Evolutionary conservation across 768 basidiomycete genomes (phyloP), one percentile per base, ranked within the genome.

Genomic region (Lentinula boryana): DNA sequence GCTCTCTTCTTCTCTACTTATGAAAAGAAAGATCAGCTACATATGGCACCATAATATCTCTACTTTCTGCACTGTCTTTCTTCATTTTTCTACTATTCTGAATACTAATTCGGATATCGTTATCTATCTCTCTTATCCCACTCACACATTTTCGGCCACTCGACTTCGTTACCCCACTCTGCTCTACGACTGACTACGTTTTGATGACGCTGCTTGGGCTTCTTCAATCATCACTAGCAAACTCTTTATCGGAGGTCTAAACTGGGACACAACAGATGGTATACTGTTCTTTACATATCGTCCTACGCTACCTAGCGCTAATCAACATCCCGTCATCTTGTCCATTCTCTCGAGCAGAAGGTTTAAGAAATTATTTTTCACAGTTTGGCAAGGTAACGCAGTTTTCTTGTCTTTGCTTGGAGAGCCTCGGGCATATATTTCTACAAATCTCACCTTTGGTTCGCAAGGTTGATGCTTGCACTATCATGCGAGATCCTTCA

Each of bases 201-300:
- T 56, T 21, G 40, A 33, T 49, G 43, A 31, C 50, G 33, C 15
- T 53, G 18, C 41, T 38, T 49, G 46, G 61, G 32, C 56, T 48
- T 36, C 51, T 56, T 55, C 57, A 40, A 55, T 58, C 44, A 64
- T 68, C 58, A 69, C 49, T 83, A 93, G 91, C 74, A 93, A 93
- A 81, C 86, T 93, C 82, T 93, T 93, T 78, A 86, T 93, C 72
- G 91, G 91, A 67, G 91, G 91, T 68, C 80, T 93, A 65, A 93
- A 88, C 77, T 93, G 91, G 91, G 90, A 92, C 70, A 93, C 91
- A 70, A 89, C 87, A 76, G 91, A 93, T 80, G 91, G 91, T 93
- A 80, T 78, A 74, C 67, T 67, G 65, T 69, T 70, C 67, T 71
- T 69, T 65, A 65, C 64, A 65, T 65, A 70, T 63, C 63, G 60